Evolutionary conservation across 2,329 filamentous ascomycete genomes (phyloP).

Genomic region (Talaromyces verruculosus): DNA sequence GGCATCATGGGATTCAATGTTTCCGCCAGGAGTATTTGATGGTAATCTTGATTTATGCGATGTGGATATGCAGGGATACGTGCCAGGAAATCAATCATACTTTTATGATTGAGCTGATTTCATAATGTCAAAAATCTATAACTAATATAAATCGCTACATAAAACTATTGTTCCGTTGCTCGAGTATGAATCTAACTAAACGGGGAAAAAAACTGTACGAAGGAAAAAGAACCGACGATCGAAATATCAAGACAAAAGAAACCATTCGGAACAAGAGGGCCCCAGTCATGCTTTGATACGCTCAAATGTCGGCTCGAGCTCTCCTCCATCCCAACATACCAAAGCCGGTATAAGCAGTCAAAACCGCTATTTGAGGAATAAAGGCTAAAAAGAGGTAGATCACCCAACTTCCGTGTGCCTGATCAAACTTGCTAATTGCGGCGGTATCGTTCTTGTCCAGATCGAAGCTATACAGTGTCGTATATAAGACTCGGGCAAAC

Average conservation of each 20-base stretch:
- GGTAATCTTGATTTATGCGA: slow-evolving; percentile 9
- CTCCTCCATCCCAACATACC: background rate
- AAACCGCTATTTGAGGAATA: background rate
- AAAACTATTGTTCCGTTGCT: no score
- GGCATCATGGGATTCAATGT: slow-evolving; percentile 5
- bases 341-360: background rate
- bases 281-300: no score
- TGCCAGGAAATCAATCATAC: background rate
- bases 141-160: no score
- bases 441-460: background rate
- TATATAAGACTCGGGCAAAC: background rate
- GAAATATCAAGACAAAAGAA: background rate
- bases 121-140: background rate
- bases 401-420: background rate
- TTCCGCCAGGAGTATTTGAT: slow-evolving; percentile 10
- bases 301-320: background rate
- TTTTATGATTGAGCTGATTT: background rate
- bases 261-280: background rate
- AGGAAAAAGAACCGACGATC: background rate
- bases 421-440: background rate
- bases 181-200: background rate
- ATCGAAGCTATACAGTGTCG: background rate
- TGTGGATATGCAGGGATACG: slow-evolving; percentile 10
- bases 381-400: background rate
- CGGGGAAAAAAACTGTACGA: background rate